phyloP scores from a whole-genome alignment of 176 grass and related monocot genomes.

The Ananas comosus region DNA sequence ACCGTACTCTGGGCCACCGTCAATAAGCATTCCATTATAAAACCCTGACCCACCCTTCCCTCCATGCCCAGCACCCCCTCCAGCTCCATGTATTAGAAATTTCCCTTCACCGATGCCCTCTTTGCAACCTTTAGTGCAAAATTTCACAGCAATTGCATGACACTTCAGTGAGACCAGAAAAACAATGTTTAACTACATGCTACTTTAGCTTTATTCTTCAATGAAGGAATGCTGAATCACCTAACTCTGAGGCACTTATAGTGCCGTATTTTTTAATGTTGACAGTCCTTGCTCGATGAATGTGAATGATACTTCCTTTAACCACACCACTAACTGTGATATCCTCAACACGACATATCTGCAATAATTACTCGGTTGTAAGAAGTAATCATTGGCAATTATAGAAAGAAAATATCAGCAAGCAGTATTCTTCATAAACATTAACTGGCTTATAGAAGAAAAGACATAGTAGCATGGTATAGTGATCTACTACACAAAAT shows the following conservation, averaged over 20 bases:
- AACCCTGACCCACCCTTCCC: slow-evolving; percentile 65
- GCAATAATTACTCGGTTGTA: slow-evolving; percentile 8
- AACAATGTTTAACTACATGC: background rate
- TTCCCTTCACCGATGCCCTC: slow-evolving; percentile 82
- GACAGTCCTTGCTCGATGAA: slow-evolving; percentile 96
- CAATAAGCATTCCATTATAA: slow-evolving; percentile 70
- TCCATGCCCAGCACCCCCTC: slow-evolving; percentile 91
- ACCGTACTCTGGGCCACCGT: slow-evolving; percentile 65
- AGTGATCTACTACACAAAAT: no score
- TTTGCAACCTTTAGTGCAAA: slow-evolving; percentile 65
- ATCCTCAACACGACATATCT: slow-evolving; percentile 98
- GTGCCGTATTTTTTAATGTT: slow-evolving; percentile 54
- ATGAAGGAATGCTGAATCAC: slow-evolving; percentile 56
- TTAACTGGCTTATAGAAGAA: no score
- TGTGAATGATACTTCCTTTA: slow-evolving; percentile 89
- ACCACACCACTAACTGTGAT: slow-evolving; percentile 69
- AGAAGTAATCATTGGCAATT: background rate
- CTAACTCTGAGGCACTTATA: slow-evolving; percentile 97
- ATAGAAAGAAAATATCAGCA: background rate
- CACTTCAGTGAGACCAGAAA: slow-evolving; percentile 14
- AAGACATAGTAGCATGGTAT: no score
- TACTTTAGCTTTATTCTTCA: background rate
- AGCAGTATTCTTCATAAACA: background rate
- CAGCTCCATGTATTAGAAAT: slow-evolving; percentile 74
- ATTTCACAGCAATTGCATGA: slow-evolving; percentile 16